Percentiles rank a stretch among this genome's conserved stretches.
phyloP scores from a whole-genome alignment of 805 yeast species.

The Schwanniomyces sp. region DNA sequence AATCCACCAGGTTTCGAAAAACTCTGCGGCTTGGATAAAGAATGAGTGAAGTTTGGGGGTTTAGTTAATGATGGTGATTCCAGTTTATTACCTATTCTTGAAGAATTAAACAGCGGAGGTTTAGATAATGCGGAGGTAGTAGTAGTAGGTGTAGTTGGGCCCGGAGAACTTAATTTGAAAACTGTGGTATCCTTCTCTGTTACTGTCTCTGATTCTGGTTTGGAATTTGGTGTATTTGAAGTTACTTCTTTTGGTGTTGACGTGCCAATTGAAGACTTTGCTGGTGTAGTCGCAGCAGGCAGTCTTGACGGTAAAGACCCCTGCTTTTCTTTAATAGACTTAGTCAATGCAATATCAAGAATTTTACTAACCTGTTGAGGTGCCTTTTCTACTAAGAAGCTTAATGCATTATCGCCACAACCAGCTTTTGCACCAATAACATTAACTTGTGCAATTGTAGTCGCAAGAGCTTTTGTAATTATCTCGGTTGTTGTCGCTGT shows the following conservation, averaged over 20 bases:
- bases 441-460: conserved; percentile 87
- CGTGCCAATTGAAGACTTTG: conserved; percentile 8
- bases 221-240: neutral
- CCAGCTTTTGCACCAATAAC: conserved; percentile 87
- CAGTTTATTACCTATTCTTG: conserved; percentile 21
- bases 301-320: conserved; percentile 19
- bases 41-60: conserved; percentile 21
- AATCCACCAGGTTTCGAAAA: conserved; percentile 32
- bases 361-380: conserved; percentile 80
- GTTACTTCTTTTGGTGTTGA: conserved; percentile 13
- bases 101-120: conserved; percentile 20
- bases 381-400: conserved; percentile 75
- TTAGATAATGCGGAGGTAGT: neutral
- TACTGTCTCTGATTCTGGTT: neutral
- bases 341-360: conserved; percentile 76
- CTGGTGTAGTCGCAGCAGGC: conserved; percentile 6
- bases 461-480: conserved; percentile 86
- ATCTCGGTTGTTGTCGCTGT: conserved; percentile 82
- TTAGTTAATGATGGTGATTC: conserved; percentile 19
- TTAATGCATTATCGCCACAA: conserved; percentile 73
- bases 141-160: neutral
- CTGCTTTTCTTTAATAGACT: conserved; percentile 58
- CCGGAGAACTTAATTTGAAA: neutral
- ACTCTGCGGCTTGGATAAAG: conserved; percentile 22
- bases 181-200: neutral